These are phyloP conservation scores for Dendrocalamus sinicus DNA, from an alignment of 176 grass and related monocot species.

Conservation along the genomic window DNA sequence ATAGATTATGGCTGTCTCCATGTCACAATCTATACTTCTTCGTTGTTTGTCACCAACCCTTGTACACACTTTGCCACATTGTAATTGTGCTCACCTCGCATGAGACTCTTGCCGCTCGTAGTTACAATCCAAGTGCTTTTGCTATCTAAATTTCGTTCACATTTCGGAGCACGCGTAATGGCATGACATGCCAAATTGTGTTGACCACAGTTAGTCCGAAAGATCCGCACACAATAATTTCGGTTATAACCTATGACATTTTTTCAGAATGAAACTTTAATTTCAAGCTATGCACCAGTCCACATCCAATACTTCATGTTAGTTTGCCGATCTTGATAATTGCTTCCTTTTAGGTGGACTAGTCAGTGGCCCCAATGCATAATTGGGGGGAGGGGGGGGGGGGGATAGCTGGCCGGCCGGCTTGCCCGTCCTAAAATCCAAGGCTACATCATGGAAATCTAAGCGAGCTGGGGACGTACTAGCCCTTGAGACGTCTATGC, in stretches of 20 bases:
- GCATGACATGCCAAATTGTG: not conserved
- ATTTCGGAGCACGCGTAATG: not conserved
- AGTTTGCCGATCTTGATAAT: constrained; percentile 23
- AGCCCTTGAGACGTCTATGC: not conserved
- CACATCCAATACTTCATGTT: constrained; percentile 8
- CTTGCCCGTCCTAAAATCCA: constrained; percentile 27
- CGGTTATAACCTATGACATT: not conserved
- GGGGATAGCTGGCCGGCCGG: constrained; percentile 33
- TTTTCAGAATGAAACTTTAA: not conserved
- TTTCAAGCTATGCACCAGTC: not conserved
- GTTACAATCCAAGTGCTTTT: not conserved
- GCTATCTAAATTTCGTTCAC: not conserved
- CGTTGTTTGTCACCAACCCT: constrained; percentile 37
- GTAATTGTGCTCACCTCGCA: constrained; percentile 3
- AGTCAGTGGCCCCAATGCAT: constrained; percentile 30
- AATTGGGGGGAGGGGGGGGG: constrained; percentile 23
- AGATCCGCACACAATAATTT: too few relatives aligned
- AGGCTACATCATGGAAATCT: constrained; percentile 40
- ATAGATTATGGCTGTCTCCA: not conserved
- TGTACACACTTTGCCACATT: not conserved
- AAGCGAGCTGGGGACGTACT: not conserved
- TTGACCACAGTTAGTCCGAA: not conserved
- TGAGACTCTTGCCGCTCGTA: not conserved
- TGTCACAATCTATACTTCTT: not conserved
- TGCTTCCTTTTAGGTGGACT: constrained; percentile 51